phyloP scores from a whole-genome alignment of 129 eudicot species.

The Flaveria ramosissima region DNA sequence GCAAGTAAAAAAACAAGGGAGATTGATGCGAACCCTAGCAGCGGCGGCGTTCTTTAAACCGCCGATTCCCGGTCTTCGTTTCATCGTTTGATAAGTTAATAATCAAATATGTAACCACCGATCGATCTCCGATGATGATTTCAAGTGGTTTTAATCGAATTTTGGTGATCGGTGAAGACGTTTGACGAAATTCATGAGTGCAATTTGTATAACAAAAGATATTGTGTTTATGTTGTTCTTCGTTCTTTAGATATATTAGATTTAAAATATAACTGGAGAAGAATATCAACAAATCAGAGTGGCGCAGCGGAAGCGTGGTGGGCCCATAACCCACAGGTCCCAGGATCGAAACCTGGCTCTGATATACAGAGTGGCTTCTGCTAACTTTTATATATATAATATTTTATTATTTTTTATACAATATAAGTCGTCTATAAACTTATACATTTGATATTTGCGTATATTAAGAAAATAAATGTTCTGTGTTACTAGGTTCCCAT shows the following conservation, averaged over 20 bases:
- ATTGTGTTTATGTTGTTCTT: background rate
- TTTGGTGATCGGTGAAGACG: background rate
- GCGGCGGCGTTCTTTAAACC: conserved; percentile 89
- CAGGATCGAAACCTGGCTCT: conserved; percentile 99
- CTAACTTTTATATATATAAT: background rate
- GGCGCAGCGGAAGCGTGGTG: conserved; percentile 99
- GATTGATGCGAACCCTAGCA: conserved; percentile 67
- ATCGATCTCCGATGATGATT: background rate
- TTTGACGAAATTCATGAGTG: background rate
- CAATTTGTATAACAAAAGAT: background rate
- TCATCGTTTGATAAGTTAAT: conserved; percentile 41
- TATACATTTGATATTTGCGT: too few relatives aligned
- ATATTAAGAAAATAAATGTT: too few relatives aligned
- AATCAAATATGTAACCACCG: background rate
- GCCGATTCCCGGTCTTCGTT: conserved; percentile 96
- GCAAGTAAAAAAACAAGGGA: background rate
- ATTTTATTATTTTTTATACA: too few relatives aligned
- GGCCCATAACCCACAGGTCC: conserved; percentile 99
- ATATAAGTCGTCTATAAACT: too few relatives aligned
- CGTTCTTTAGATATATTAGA: background rate
- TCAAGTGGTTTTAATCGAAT: background rate
- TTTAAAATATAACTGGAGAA: background rate
- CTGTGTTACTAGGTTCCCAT: too few relatives aligned
- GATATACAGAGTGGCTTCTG: conserved; percentile 45
- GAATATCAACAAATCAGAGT: conserved; percentile 61